Evolutionary conservation across 768 basidiomycete species (phyloP).

Genomic region (Leccinum pellstonianum): DNA sequence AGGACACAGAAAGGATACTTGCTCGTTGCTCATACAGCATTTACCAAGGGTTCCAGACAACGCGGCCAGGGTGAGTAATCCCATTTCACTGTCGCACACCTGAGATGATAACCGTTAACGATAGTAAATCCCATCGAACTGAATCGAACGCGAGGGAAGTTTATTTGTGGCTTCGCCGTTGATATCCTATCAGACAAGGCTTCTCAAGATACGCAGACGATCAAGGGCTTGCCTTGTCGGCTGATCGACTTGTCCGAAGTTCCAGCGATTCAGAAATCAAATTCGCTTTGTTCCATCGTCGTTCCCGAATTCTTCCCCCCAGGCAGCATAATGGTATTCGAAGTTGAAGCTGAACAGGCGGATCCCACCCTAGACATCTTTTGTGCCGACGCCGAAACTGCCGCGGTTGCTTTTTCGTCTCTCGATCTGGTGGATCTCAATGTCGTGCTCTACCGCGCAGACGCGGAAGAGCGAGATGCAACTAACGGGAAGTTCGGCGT

Average conservation of each 20-base stretch:
- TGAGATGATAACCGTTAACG: background rate
- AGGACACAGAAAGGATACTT: conserved; percentile 88
- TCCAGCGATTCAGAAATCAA: conserved; percentile 57
- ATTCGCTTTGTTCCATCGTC: conserved; percentile 73
- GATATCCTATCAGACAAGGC: conserved; percentile 63
- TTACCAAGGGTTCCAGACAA: conserved; percentile 76
- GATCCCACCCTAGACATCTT: conserved; percentile 70
- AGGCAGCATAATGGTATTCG: conserved; percentile 91
- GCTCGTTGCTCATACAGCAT: conserved; percentile 89
- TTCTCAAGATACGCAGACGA: conserved; percentile 45
- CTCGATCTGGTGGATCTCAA: conserved; percentile 89
- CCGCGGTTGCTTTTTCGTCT: conserved; percentile 66
- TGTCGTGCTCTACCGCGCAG: conserved; percentile 78
- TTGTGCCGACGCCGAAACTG: conserved; percentile 69
- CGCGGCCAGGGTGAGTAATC: conserved; percentile 70
- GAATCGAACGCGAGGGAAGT: conserved; percentile 73
- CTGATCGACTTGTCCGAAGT: conserved; percentile 65
- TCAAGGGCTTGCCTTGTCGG: conserved; percentile 72
- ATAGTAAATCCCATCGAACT: conserved; percentile 84
- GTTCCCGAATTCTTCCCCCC: conserved; percentile 94
- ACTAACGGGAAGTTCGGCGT: conserved; percentile 77
- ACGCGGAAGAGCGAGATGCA: conserved; percentile 90
- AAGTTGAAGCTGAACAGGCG: conserved; percentile 76
- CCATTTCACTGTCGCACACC: background rate
- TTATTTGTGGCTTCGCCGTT: conserved; percentile 76